phyloP scores from a whole-genome alignment of 78 protist genomes.

The Dictyostelium discoideum region DNA sequence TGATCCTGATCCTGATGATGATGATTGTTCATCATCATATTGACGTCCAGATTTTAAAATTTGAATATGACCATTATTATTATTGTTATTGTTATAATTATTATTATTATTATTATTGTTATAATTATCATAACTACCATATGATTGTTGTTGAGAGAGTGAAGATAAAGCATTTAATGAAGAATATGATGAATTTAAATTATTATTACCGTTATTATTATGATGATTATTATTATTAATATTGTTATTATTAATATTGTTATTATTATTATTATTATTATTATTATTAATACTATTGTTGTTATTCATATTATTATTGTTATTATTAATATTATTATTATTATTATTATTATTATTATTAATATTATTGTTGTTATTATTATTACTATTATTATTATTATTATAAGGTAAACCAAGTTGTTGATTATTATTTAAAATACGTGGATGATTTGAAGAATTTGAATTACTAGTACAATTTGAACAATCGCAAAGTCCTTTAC shows the following conservation, averaged over 20 bases:
- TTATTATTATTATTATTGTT: not conserved
- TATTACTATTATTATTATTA: conserved; percentile 16
- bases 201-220: not conserved
- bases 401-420: not conserved
- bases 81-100: not conserved
- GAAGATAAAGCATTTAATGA: not conserved
- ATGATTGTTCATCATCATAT: not conserved
- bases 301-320: not conserved
- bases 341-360: not conserved
- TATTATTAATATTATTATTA: not conserved
- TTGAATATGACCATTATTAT: not conserved
- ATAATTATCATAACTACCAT: not conserved
- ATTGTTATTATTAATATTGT: not conserved
- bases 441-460: not conserved
- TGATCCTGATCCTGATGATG: not conserved
- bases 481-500: conserved; percentile 44
- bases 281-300: not conserved
- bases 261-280: not conserved
- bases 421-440: not conserved
- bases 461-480: not conserved
- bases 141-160: not conserved
- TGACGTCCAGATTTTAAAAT: not conserved
- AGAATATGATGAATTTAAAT: not conserved
- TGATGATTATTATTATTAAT: not conserved
- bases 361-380: not conserved